phyloP scores from a whole-genome alignment of 2,329 filamentous ascomycete species.

The Stenocarpella maydis region DNA sequence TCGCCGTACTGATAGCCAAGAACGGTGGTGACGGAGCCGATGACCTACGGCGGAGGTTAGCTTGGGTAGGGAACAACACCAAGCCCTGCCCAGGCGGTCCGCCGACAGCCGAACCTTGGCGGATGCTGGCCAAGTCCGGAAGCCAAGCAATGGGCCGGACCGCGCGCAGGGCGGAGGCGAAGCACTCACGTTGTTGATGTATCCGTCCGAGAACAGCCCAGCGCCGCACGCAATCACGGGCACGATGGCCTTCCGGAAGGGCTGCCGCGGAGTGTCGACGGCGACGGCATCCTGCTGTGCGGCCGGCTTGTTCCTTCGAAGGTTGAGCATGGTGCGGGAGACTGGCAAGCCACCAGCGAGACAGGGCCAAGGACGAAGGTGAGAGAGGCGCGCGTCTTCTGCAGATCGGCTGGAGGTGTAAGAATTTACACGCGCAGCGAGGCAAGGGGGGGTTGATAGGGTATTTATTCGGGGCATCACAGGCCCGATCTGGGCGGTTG shows the following conservation, averaged over 20 bases:
- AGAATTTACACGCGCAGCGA: background rate
- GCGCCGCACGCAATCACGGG: conserved; percentile 89
- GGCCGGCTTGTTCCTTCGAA: conserved; percentile 30
- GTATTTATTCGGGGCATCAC: conserved; percentile 19
- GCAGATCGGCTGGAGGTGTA: background rate
- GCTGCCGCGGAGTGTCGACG: conserved; percentile 15
- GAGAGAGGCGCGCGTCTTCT: background rate
- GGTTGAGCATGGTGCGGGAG: conserved; percentile 28
- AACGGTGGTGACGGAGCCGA: conserved; percentile 85
- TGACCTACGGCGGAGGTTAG: conserved; percentile 63
- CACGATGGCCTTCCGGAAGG: conserved; percentile 46
- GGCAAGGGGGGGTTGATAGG: conserved; percentile 16
- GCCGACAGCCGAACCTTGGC: conserved; percentile 11
- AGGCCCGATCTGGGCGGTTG: conserved; percentile 2
- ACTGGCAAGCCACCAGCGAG: background rate
- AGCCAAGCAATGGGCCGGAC: conserved; percentile 2
- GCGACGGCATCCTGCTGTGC: background rate
- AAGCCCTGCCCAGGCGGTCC: background rate
- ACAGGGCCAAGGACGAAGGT: background rate
- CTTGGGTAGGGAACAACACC: background rate
- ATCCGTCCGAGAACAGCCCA: conserved; percentile 90
- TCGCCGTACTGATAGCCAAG: conserved; percentile 73
- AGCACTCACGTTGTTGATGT: conserved; percentile 77
- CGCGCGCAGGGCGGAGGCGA: conserved; percentile 1
- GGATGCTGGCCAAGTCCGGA: conserved; percentile 12